These are phyloP conservation scores for Vitis hybrid DNA, from an alignment of 177 flowering plant species.

Conservation along the genomic window DNA sequence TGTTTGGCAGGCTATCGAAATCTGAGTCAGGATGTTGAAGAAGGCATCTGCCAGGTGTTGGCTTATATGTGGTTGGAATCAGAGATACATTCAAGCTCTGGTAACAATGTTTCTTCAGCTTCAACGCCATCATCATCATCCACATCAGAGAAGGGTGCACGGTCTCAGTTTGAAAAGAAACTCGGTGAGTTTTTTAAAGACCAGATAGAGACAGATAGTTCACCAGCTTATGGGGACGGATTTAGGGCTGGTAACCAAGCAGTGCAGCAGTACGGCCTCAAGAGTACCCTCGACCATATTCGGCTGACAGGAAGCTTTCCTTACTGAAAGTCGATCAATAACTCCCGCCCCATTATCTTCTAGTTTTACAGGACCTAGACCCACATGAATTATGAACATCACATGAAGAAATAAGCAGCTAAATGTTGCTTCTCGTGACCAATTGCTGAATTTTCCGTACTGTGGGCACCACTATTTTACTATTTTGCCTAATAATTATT, in stretches of 20 bases:
- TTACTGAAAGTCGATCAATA: background rate
- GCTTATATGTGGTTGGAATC: conserved; percentile 72
- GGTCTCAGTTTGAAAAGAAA: conserved; percentile 57
- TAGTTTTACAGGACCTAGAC: background rate
- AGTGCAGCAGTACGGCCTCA: conserved; percentile 43
- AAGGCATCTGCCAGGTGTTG: conserved; percentile 67
- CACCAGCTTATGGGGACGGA: conserved; percentile 64
- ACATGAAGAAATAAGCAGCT: background rate
- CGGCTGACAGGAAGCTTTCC: conserved; percentile 55
- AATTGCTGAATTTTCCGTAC: background rate
- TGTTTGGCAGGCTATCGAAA: conserved; percentile 41
- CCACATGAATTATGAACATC: background rate
- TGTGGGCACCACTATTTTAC: background rate
- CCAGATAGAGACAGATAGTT: conserved; percentile 58
- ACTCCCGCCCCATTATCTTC: background rate
- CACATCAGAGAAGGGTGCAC: conserved; percentile 12
- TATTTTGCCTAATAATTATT: background rate
- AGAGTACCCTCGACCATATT: conserved; percentile 59
- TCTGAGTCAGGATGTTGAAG: conserved; percentile 54
- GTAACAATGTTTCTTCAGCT: conserved; percentile 24
- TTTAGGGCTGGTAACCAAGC: conserved; percentile 51
- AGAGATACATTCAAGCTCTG: conserved; percentile 40
- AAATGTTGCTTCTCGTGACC: background rate
- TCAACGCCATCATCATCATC: background rate
- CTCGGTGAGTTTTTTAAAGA: conserved; percentile 61